Base-by-base conservation (phyloP, 805 yeast species). In the Schizosaccharomyces osmophilus region DNA sequence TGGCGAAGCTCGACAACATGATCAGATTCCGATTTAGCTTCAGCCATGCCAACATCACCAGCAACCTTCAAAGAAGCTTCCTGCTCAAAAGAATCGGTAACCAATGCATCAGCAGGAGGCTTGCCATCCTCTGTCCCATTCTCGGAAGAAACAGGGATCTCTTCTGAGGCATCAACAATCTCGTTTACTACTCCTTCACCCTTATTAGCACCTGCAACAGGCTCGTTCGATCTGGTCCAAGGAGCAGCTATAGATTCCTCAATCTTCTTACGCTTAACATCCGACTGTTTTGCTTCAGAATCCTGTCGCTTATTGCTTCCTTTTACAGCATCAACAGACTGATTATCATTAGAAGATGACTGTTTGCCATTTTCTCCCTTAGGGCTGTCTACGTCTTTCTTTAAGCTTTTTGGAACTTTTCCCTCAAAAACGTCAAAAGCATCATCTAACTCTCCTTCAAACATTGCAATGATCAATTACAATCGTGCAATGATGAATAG, bases 31-130 rank as follows among this genome's bases (percentile, higher is more conserved):
- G 67, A 62, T 0, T 76, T 69, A 24, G 73, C 67, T 17, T 75
- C 75, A 67, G 82, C 69, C 43, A 87, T 74, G 5, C 95, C 95
- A 41, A 79, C 79, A 0, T 94, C 84, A 0, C 85, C 87, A n/a
- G 81, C 81, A 41, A 88, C 94, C 71, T 87, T 94, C 71, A 95
- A 77, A 2, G 87, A 82, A 0, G 95, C 93, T 71, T 87, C 95
- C 64, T 85, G 85, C 69, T 87, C 95, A 60, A 88, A 80, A 4
- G 86, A 77, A 71, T 88, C 96, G 1, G 90, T 85, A 29, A 87
- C 95, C 48, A 87, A 82, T 0, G 95, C 63, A 9, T 63, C 59
- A 15, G 22, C 59, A 17, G 41, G 54, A 51, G 58, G 58, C 5
- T 55, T 61, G 22, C 29, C 60, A 15, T 55, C 26, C 31, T 57